Conservation (phyloP, 2,329 filamentous ascomycete species). For the Scedosporium aurantiacum region DNA sequence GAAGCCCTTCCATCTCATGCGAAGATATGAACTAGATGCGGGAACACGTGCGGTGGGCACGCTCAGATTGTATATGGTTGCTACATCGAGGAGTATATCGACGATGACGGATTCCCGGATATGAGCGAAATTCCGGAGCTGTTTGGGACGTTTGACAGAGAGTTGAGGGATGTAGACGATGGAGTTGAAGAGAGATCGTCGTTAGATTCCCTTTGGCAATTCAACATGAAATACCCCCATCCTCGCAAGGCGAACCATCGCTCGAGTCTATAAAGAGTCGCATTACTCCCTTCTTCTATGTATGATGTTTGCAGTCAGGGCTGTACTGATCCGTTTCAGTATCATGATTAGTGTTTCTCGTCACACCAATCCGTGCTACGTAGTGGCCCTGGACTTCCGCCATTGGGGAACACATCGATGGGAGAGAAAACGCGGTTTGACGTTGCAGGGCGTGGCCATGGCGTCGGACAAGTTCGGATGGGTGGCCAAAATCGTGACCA, state of each 20-base stretch:
- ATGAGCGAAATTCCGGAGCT: conserved; percentile 12
- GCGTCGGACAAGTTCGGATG: too few species aligned
- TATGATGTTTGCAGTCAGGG: too few species aligned
- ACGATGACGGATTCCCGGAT: conserved; percentile 15
- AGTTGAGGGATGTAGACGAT: conserved; percentile 11
- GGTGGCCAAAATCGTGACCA: too few species aligned
- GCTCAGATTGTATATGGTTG: conserved; percentile 14
- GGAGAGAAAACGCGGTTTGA: too few species aligned
- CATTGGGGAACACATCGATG: too few species aligned
- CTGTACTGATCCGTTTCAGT: too few species aligned
- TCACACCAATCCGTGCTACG: too few species aligned
- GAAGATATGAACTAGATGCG: conserved; percentile 14
- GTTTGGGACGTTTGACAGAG: conserved; percentile 11
- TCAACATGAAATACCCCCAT: not conserved
- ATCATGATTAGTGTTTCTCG: too few species aligned
- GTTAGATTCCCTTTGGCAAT: not conserved
- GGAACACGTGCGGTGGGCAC: conserved; percentile 11
- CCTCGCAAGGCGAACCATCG: not conserved
- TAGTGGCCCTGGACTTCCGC: too few species aligned
- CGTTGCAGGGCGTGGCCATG: too few species aligned
- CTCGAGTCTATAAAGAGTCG: not conserved
- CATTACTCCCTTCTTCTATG: too few species aligned
- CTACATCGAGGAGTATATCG: conserved; percentile 16
- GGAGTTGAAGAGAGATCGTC: conserved; percentile 8
- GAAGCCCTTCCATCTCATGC: conserved; percentile 17